phyloP scores from a whole-genome alignment of 805 yeast species.

The Sungouiozyma intestinalis region DNA sequence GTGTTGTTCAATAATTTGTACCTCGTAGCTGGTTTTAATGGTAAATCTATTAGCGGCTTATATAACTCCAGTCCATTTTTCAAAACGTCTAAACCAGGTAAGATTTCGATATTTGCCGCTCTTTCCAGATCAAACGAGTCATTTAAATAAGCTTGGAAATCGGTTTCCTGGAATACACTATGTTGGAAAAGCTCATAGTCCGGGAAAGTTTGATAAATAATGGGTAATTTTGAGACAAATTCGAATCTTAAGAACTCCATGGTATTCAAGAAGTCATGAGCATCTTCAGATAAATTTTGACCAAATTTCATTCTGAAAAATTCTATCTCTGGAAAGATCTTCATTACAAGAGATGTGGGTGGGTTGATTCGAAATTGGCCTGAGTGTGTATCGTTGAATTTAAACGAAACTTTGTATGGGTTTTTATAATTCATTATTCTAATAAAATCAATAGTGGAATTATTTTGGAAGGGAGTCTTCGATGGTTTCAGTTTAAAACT shows the following conservation, averaged over 20 bases:
- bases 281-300: slow-evolving; percentile 8
- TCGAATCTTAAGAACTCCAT: slow-evolving; percentile 16
- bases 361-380: slow-evolving; percentile 3
- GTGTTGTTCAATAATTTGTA: not conserved
- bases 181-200: slow-evolving; percentile 23
- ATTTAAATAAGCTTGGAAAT: slow-evolving; percentile 17
- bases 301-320: slow-evolving; percentile 9
- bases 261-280: slow-evolving; percentile 14
- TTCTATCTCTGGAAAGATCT: slow-evolving; percentile 26
- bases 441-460: slow-evolving; percentile 13
- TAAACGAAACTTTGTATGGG: slow-evolving; percentile 6
- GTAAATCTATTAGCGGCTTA: slow-evolving; percentile 4
- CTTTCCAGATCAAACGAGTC: slow-evolving; percentile 5
- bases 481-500: not conserved
- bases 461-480: slow-evolving; percentile 8
- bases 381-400: not conserved
- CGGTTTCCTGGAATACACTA: slow-evolving; percentile 15
- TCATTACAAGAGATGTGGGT: slow-evolving; percentile 13
- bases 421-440: slow-evolving; percentile 13
- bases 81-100: slow-evolving; percentile 7
- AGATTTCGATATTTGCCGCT: slow-evolving; percentile 5
- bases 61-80: slow-evolving; percentile 4
- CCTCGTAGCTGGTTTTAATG: not conserved
- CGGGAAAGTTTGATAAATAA: slow-evolving; percentile 21
- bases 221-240: slow-evolving; percentile 20